Conservation (phyloP, 495 filamentous ascomycete genomes). For the Neurospora sp. region DNA sequence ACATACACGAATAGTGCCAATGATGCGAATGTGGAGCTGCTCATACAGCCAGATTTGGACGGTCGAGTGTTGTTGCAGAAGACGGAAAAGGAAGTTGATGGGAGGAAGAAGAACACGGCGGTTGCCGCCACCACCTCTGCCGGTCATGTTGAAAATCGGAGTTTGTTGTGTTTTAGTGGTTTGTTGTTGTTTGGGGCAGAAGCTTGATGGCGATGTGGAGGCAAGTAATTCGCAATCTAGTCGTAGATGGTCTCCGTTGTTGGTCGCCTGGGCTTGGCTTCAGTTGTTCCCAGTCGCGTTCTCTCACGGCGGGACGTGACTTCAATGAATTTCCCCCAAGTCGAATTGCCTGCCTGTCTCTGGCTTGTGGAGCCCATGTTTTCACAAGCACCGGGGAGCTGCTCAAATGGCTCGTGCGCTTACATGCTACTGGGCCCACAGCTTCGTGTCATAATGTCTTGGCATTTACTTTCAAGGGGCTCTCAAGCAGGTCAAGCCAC, state of each 20-base stretch:
- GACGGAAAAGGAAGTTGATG: conserved; percentile 96
- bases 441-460: neutral
- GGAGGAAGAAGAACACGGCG: conserved; percentile 90
- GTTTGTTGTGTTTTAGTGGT: conserved; percentile 1
- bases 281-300: neutral
- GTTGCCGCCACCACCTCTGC: conserved; percentile 66
- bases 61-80: conserved; percentile 76
- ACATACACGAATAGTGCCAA: conserved; percentile 84
- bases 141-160: conserved; percentile 52
- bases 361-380: neutral
- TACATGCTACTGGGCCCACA: neutral
- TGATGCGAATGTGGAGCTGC: conserved; percentile 84
- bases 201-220: neutral
- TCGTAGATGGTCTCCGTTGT: neutral
- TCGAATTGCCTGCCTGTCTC: neutral
- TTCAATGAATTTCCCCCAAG: neutral
- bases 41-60: conserved; percentile 97
- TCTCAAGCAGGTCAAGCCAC: neutral
- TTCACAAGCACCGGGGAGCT: neutral
- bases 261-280: neutral
- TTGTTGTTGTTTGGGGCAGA: neutral
- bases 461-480: neutral
- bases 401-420: neutral
- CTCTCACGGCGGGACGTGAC: neutral
- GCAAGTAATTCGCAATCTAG: neutral